phyloP scores from a whole-genome alignment of 495 filamentous ascomycete genomes.

The Terfezia claveryi region DNA sequence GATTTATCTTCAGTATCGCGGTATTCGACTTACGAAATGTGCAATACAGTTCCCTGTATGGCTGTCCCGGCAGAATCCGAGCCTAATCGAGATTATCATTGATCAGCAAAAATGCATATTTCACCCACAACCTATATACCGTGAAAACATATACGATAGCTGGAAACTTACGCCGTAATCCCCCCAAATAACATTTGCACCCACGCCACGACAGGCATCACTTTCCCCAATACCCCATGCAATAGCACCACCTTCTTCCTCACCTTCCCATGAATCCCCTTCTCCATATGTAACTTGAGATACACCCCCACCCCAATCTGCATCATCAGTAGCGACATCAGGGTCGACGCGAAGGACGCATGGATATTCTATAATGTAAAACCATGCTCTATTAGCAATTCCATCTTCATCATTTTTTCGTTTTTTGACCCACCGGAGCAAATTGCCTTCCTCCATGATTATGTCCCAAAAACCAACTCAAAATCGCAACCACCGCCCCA shows the following conservation, averaged over 20 bases:
- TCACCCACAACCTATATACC: no score
- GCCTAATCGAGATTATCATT: conserved; percentile 2
- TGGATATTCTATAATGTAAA: conserved; percentile 40
- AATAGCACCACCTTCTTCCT: conserved; percentile 45
- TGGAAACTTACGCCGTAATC: conserved; percentile 38
- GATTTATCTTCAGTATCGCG: background rate
- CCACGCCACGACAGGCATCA: conserved; percentile 72
- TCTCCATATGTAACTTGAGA: conserved; percentile 69
- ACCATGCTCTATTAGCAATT: background rate
- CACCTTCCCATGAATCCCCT: conserved; percentile 58
- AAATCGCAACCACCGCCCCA: conserved; percentile 48
- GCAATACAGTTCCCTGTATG: conserved; percentile 85
- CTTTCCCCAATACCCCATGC: conserved; percentile 68
- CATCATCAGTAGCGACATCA: conserved; percentile 54
- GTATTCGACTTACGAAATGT: conserved; percentile 37
- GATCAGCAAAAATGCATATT: no score
- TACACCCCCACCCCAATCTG: conserved; percentile 73
- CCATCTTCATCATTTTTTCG: background rate
- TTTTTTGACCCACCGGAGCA: conserved; percentile 20
- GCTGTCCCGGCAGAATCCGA: conserved; percentile 87
- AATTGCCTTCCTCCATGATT: conserved; percentile 77
- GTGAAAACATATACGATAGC: no score
- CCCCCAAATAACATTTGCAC: conserved; percentile 93
- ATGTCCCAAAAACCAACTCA: conserved; percentile 83
- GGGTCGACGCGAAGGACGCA: conserved; percentile 48